A percentile compares a stretch with the other conserved stretches of the same genome.
phyloP scores from a whole-genome alignment of 257 asterid species.

The Gynochthodes officinalis region DNA sequence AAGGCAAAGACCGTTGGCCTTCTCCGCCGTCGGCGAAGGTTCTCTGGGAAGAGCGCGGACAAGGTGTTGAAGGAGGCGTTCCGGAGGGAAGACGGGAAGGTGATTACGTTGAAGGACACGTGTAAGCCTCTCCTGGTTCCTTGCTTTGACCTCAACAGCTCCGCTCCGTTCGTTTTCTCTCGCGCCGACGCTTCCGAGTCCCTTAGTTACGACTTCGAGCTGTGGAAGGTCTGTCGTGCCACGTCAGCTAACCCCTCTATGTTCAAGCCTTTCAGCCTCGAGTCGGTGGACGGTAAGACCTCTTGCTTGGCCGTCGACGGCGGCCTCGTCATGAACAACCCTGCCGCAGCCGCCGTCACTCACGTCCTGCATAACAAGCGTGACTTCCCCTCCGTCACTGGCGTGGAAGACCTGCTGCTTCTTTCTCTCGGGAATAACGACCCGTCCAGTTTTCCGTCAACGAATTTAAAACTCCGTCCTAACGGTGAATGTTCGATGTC shows the following conservation, averaged over 20 bases:
- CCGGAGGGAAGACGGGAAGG: constrained; percentile 53
- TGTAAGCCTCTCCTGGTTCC: constrained; percentile 85
- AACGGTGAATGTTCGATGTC: constrained; percentile 57
- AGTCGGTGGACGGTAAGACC: constrained; percentile 74
- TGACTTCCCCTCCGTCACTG: constrained; percentile 76
- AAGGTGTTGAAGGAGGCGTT: constrained; percentile 58
- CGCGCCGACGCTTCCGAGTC: constrained; percentile 92
- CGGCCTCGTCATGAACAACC: constrained; percentile 95
- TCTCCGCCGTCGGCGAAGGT: constrained; percentile 48
- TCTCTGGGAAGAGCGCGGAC: constrained; percentile 64
- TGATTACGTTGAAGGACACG: constrained; percentile 66
- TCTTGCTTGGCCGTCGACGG: constrained; percentile 86
- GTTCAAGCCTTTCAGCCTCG: constrained; percentile 72
- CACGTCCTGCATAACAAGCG: constrained; percentile 93
- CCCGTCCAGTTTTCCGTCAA: constrained; percentile 35
- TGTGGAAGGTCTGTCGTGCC: constrained; percentile 94
- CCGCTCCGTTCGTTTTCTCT: constrained; percentile 94
- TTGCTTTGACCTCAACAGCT: constrained; percentile 72
- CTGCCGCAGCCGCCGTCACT: constrained; percentile 93
- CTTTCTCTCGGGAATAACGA: constrained; percentile 83
- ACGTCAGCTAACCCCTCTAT: constrained; percentile 76
- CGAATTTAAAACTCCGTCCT: constrained; percentile 33
- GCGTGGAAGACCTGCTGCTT: constrained; percentile 77
- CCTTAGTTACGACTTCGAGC: constrained; percentile 78
- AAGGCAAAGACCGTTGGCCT: constrained; percentile 35